Conservation (phyloP, 495 filamentous ascomycete species). For the Barbatosphaeria neglecta region DNA sequence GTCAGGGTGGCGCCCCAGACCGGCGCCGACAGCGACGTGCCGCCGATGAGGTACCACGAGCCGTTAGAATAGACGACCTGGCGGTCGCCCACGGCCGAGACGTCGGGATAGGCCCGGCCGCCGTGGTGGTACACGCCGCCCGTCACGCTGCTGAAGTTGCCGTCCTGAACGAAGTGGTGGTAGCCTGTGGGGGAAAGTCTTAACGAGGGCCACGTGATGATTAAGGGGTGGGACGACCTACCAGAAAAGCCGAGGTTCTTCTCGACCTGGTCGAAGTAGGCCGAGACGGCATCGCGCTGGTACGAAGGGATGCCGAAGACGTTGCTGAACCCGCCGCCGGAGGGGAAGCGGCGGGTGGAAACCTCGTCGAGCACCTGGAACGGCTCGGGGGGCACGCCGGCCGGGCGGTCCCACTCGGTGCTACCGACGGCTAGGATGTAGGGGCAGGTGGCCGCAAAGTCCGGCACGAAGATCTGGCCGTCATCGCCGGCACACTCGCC, state of each 20-base stretch:
- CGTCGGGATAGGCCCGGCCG: constrained; percentile 54
- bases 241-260: not conserved
- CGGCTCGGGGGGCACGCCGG: constrained; percentile 8
- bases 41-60: constrained; percentile 29
- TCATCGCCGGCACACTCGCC: constrained; percentile 10
- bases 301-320: constrained; percentile 49
- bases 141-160: constrained; percentile 23
- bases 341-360: constrained; percentile 34
- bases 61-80: constrained; percentile 37
- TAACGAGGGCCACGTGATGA: not conserved
- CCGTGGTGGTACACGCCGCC: constrained; percentile 36
- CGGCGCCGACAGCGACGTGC: constrained; percentile 49
- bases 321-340: constrained; percentile 60
- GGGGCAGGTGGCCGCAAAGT: constrained; percentile 20
- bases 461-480: constrained; percentile 9
- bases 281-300: constrained; percentile 40
- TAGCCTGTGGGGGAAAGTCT: constrained; percentile 7
- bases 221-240: not conserved
- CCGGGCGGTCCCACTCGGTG: constrained; percentile 9
- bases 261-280: constrained; percentile 40
- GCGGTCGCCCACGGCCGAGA: constrained; percentile 52
- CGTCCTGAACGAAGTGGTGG: constrained; percentile 7
- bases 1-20: constrained; percentile 48
- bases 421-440: constrained; percentile 24
- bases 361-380: constrained; percentile 21